These are phyloP conservation scores for Cenchrus purpureus DNA, from an alignment of 176 grass and related monocot genomes.

Conservation along the genomic window DNA sequence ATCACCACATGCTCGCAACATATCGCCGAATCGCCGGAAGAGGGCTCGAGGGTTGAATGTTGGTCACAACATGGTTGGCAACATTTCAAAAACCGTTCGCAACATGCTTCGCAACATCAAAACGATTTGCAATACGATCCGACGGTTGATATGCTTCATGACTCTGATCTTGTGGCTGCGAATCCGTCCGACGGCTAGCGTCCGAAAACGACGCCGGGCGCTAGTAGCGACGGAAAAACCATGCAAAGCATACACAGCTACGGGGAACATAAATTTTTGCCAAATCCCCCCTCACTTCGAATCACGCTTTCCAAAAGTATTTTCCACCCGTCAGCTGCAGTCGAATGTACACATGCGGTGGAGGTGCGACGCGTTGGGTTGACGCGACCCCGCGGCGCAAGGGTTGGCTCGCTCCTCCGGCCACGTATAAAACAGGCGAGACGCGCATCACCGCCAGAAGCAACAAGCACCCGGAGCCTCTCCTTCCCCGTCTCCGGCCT, in stretches of 20 bases:
- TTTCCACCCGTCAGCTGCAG: not conserved
- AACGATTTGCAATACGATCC: no score
- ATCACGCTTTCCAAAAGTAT: not conserved
- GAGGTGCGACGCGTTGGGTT: slow-evolving; percentile 38
- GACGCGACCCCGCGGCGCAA: slow-evolving; percentile 45
- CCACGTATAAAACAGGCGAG: slow-evolving; percentile 34
- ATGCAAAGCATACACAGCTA: not conserved
- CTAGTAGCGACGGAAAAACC: no score
- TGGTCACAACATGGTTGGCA: no score
- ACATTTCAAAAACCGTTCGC: no score
- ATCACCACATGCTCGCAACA: no score
- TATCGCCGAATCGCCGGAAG: no score
- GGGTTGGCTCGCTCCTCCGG: not conserved
- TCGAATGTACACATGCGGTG: slow-evolving; percentile 7
- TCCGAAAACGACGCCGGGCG: no score
- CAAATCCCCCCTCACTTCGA: not conserved
- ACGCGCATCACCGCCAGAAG: slow-evolving; percentile 31
- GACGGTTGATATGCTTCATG: no score
- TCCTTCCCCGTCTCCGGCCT: not conserved
- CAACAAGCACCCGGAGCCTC: not conserved
- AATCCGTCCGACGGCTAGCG: no score
- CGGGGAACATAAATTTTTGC: not conserved
- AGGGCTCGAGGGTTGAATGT: no score
- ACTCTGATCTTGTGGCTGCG: no score
- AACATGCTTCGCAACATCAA: no score